phyloP scores from a whole-genome alignment of 257 asterid species.

The Ajuga chamaepitys region DNA sequence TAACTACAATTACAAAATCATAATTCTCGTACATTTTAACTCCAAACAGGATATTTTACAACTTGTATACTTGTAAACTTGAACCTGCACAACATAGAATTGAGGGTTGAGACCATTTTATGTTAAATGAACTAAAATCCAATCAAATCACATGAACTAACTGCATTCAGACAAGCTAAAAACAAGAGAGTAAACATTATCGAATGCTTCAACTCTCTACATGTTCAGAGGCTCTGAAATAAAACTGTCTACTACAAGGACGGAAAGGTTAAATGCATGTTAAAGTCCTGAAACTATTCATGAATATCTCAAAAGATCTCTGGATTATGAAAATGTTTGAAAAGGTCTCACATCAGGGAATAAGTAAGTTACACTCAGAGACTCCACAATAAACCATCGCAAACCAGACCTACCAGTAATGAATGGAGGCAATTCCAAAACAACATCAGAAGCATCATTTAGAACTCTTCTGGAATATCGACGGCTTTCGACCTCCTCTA shows the following conservation, averaged over 20 bases:
- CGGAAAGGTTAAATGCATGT: no score
- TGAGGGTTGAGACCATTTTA: neutral
- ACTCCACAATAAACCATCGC: constrained; percentile 3
- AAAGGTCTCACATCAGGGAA: neutral
- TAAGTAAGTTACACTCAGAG: neutral
- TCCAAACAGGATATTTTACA: neutral
- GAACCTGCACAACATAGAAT: neutral
- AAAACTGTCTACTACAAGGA: neutral
- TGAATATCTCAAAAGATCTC: no score
- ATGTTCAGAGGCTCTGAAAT: constrained; percentile 2
- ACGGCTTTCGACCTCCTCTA: constrained; percentile 63
- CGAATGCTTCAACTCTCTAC: neutral
- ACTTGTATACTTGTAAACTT: neutral
- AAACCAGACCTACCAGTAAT: constrained; percentile 53
- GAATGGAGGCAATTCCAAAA: constrained; percentile 70
- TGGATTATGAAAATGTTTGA: no score
- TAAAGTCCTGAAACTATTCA: no score
- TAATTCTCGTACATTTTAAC: neutral
- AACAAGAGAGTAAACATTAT: constrained; percentile 4
- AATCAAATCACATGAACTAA: neutral
- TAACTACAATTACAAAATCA: neutral
- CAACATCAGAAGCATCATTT: constrained; percentile 90
- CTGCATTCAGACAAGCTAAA: constrained; percentile 6
- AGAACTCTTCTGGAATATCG: constrained; percentile 91
- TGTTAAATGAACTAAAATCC: neutral